Evolutionary conservation across 2,329 filamentous ascomycete genomes (phyloP), one percentile per base, ranked within the genome.

Genomic region (Clarireedia hainanense): DNA sequence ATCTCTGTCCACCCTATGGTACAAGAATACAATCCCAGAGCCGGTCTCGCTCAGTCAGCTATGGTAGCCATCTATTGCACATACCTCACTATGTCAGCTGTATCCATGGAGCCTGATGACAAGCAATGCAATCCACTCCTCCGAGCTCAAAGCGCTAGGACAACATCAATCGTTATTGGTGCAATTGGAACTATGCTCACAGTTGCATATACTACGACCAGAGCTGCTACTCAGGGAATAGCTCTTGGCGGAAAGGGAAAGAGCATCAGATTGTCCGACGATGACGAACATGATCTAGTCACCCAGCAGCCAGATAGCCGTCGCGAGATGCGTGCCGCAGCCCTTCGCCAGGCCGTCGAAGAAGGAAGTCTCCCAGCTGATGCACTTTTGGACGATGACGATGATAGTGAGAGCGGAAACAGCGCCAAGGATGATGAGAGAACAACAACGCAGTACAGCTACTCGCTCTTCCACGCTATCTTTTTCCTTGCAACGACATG

Each of bases 1-100:
- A 79, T 96, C 34, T 96, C 92, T 0, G 86, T 99, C 59, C 91
- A 97, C 69, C 91, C 94, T 1, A 81, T 81, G 1, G 83, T 99
- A 14, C 94, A 99, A 72, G 90, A 91, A 67, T 86, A 86, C 70
- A 99, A 99, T 72, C 84, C 91, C 48, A 91, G 92, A 69, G 94
- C 94, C 43, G 94, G 94, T 49, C 80, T 99, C 57, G 94, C 94
- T n/a, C 94, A 99, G 70, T 91, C 91, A 43, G 92, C 94, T 60
- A 96, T 97, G 82, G 94, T 99, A 46, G 90, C 91, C 17, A 83
- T 96, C 57, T 99, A 99, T 78, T 99, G 94, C 81, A 97, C 94
- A 45, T 99, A 99, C 69, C 82, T 99, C 55, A 99, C 94, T 63
- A 90, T 99, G 84, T 96, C 91, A 2, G 94, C 94, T 26, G 94